Conservation (phyloP, 495 filamentous ascomycete genomes). For the Melanomma pulvis-pyrius region DNA sequence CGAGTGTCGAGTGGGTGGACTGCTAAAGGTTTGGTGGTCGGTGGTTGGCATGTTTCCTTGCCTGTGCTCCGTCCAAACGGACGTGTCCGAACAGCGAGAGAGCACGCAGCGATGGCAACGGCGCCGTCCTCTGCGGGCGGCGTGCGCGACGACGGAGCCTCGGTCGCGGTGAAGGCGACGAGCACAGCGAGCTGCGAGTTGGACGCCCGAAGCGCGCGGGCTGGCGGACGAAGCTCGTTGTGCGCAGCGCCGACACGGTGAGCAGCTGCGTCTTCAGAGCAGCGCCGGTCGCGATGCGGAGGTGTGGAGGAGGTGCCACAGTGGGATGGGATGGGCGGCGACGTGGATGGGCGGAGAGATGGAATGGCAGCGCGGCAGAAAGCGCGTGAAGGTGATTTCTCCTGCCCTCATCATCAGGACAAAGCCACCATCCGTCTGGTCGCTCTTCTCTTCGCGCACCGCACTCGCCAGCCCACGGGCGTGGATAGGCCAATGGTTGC, state of each 20-base stretch:
- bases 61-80: not conserved
- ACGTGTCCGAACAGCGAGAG: not conserved
- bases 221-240: not conserved
- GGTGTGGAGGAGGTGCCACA: not conserved
- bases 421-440: not conserved
- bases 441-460: slow-evolving; percentile 2
- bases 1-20: slow-evolving; percentile 29
- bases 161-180: not conserved
- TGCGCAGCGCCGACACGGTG: not conserved
- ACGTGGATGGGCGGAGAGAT: not conserved
- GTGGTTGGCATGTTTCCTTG: not conserved
- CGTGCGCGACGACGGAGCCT: slow-evolving; percentile 11
- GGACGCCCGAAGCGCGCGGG: not conserved
- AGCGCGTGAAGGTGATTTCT: not conserved
- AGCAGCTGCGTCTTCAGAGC: not conserved
- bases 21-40: slow-evolving; percentile 5
- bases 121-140: not conserved
- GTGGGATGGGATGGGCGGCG: not conserved
- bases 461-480: not conserved
- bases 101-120: not conserved
- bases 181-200: not conserved
- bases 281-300: not conserved
- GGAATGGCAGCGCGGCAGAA: not conserved
- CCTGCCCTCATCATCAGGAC: not conserved
- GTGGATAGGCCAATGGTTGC: slow-evolving; percentile 4